phyloP scores from a whole-genome alignment of 208 protist species.

The Trypanosoma cruzi region DNA sequence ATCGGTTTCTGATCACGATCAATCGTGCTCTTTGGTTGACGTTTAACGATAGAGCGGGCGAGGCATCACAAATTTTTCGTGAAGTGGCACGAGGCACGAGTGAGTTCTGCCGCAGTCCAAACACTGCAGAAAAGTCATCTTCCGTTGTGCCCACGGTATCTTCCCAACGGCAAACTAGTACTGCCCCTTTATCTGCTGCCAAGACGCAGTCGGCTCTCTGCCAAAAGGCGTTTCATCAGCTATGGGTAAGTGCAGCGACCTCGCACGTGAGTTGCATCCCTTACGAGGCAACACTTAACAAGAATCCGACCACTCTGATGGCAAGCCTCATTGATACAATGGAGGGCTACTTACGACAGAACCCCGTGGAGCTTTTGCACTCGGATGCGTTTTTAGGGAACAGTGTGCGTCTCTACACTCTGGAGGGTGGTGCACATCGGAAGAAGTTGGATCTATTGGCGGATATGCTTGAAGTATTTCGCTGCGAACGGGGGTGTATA shows the following conservation, averaged over 20 bases:
- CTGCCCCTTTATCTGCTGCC: background rate
- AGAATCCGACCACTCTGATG: constrained; percentile 30
- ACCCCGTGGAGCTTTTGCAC: constrained; percentile 55
- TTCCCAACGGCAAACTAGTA: background rate
- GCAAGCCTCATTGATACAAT: constrained; percentile 39
- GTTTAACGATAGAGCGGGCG: constrained; percentile 40
- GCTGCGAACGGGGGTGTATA: constrained; percentile 55
- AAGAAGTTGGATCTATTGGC: constrained; percentile 50
- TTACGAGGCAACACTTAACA: constrained; percentile 35
- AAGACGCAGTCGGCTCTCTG: constrained; percentile 18
- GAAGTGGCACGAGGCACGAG: constrained; percentile 24
- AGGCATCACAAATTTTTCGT: constrained; percentile 44
- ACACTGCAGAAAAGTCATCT: background rate
- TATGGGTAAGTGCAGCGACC: constrained; percentile 57
- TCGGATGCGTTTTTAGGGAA: constrained; percentile 77
- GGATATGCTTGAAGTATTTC: constrained; percentile 78
- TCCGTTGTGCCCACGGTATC: constrained; percentile 13
- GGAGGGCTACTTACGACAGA: constrained; percentile 58
- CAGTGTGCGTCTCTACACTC: constrained; percentile 78
- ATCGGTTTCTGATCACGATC: constrained; percentile 36
- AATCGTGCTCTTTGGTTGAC: constrained; percentile 47
- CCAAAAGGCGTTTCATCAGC: constrained; percentile 38
- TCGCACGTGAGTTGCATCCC: constrained; percentile 68
- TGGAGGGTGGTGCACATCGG: constrained; percentile 47
- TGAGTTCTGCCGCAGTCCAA: constrained; percentile 15